Evolutionary conservation across 352 stramenopile species (phyloP).

Genomic region (Globisporangium heterothallicum): DNA sequence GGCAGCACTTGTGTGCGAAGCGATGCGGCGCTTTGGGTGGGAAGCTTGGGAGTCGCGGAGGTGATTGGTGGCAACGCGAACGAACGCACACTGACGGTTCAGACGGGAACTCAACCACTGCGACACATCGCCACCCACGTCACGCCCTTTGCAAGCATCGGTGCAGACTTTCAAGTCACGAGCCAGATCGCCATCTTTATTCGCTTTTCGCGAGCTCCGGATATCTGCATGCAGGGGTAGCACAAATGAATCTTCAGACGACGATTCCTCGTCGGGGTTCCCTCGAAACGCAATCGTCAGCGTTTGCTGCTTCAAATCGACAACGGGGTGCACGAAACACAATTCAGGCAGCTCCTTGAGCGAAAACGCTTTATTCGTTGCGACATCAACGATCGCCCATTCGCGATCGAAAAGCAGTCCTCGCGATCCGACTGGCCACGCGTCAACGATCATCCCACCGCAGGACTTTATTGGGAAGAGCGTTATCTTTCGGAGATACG

Average conservation of each 20-base stretch:
- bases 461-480: constrained; percentile 82
- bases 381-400: constrained; percentile 65
- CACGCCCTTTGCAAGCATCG: constrained; percentile 39
- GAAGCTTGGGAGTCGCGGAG: constrained; percentile 24
- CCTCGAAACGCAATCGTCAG: constrained; percentile 46
- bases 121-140: constrained; percentile 44
- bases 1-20: not conserved
- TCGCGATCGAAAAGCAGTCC: constrained; percentile 68
- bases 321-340: constrained; percentile 50
- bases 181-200: constrained; percentile 16
- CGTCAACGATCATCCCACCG: constrained; percentile 40
- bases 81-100: constrained; percentile 51
- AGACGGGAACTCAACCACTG: constrained; percentile 65
- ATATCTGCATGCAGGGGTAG: constrained; percentile 32
- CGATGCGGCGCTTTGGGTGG: constrained; percentile 7
- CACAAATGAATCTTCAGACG: constrained; percentile 18
- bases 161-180: constrained; percentile 51
- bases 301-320: constrained; percentile 54
- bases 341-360: constrained; percentile 56
- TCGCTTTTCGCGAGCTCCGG: constrained; percentile 8
- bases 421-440: constrained; percentile 54
- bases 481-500: constrained; percentile 45
- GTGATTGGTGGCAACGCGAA: constrained; percentile 53
- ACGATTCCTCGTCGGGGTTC: not conserved
- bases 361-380: constrained; percentile 37